A percentile compares a stretch with the other conserved stretches of the same genome.
These are phyloP conservation scores for Suillus tomentosus DNA, from an alignment of 768 basidiomycete species.

Conservation along the genomic window DNA sequence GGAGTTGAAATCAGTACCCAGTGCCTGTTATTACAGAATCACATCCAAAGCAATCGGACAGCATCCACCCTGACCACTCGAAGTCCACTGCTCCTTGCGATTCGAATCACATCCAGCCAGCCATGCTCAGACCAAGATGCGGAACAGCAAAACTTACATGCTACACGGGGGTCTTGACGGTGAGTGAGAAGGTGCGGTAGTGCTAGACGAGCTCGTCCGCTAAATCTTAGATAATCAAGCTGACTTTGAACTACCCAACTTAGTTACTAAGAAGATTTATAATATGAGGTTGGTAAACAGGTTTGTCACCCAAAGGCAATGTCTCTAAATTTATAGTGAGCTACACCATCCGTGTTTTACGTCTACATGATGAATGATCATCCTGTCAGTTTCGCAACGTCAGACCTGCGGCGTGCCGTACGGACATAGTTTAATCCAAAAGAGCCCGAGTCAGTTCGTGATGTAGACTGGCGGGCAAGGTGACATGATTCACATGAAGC, in stretches of 20 bases:
- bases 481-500: background rate
- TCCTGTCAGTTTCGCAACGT: background rate
- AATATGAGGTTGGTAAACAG: background rate
- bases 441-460: background rate
- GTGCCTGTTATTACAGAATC: background rate
- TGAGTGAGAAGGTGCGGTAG: background rate
- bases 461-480: too few relatives aligned
- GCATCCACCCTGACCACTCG: constrained; percentile 7
- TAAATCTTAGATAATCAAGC: constrained; percentile 5
- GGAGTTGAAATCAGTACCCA: background rate
- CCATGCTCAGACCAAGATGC: background rate
- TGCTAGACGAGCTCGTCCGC: background rate
- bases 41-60: constrained; percentile 1
- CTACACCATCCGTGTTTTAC: background rate
- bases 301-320: background rate
- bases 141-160: background rate
- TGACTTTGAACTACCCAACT: constrained; percentile 3
- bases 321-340: background rate
- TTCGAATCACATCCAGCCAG: background rate
- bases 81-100: background rate
- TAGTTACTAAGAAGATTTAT: background rate
- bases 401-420: background rate
- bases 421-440: background rate
- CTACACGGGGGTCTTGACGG: constrained; percentile 3
- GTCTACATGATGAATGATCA: background rate